Conservation (phyloP, 2,329 filamentous ascomycete species). For the Trichoderma sp. region DNA sequence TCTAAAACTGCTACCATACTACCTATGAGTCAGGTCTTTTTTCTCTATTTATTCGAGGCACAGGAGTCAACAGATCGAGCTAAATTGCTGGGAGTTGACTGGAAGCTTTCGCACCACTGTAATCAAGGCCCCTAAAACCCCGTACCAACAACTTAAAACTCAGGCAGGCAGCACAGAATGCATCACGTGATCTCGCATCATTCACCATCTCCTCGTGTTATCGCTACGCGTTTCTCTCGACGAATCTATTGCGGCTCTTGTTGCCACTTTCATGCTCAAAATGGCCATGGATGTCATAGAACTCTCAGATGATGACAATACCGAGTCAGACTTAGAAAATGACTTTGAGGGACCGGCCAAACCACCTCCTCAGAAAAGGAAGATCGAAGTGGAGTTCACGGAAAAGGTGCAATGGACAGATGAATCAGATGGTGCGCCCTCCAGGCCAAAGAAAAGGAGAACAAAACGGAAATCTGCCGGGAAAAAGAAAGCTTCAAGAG, state of each 20-base stretch:
- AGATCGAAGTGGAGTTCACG: constrained; percentile 38
- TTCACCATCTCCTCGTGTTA: background rate
- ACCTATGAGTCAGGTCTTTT: too few relatives aligned
- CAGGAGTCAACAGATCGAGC: background rate
- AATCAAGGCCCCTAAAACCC: background rate
- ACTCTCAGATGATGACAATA: constrained; percentile 31
- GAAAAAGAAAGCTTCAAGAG: constrained; percentile 31
- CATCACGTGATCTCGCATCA: constrained; percentile 10
- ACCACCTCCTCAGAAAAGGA: constrained; percentile 39
- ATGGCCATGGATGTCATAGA: constrained; percentile 29
- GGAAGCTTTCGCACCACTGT: background rate
- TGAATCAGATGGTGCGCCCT: constrained; percentile 62
- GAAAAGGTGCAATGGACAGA: constrained; percentile 58
- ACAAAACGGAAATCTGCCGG: constrained; percentile 34
- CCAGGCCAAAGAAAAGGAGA: constrained; percentile 48
- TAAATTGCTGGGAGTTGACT: background rate
- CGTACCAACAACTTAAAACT: background rate
- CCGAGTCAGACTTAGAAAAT: constrained; percentile 27
- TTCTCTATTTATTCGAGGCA: background rate
- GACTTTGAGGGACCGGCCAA: constrained; percentile 3
- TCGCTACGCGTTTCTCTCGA: background rate
- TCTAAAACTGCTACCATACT: too few relatives aligned
- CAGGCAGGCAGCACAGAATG: background rate
- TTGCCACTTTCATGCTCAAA: background rate
- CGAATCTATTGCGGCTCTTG: background rate